phyloP scores from a whole-genome alignment of 2,329 filamentous ascomycete species.

The Penicillium sclerotigenum region DNA sequence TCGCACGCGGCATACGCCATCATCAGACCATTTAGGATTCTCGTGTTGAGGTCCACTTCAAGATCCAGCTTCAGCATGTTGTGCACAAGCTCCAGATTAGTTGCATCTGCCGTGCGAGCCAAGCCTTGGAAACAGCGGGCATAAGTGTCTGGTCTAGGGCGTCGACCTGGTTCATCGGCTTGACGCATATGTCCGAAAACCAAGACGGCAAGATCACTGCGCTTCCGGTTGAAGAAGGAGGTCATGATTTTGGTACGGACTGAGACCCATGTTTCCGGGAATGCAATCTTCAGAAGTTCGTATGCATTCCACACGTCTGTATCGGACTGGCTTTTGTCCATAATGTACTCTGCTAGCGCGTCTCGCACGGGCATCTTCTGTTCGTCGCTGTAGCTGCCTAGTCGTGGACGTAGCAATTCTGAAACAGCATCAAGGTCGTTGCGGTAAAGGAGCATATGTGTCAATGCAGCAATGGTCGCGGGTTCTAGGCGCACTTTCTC shows the following conservation, averaged over 20 bases:
- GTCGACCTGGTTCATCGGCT: slow-evolving; percentile 59
- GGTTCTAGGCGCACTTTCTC: slow-evolving; percentile 67
- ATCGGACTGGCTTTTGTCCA: slow-evolving; percentile 59
- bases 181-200: slow-evolving; percentile 95
- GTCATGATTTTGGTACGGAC: slow-evolving; percentile 73
- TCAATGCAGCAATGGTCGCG: slow-evolving; percentile 70
- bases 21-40: slow-evolving; percentile 80
- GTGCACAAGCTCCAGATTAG: slow-evolving; percentile 72
- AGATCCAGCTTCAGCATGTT: slow-evolving; percentile 94
- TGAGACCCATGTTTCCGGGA: slow-evolving; percentile 61
- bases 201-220: slow-evolving; percentile 79
- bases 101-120: slow-evolving; percentile 56
- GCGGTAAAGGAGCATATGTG: slow-evolving; percentile 67
- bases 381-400: slow-evolving; percentile 40
- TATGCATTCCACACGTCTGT: slow-evolving; percentile 62
- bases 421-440: slow-evolving; percentile 76
- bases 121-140: slow-evolving; percentile 74
- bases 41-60: slow-evolving; percentile 71
- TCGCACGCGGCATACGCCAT: slow-evolving; percentile 73
- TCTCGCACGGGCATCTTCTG: slow-evolving; percentile 67
- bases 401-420: slow-evolving; percentile 72
- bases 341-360: slow-evolving; percentile 65
- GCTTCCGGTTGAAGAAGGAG: slow-evolving; percentile 71
- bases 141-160: slow-evolving; percentile 73
- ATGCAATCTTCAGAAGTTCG: slow-evolving; percentile 56